Conservation (phyloP, 2,329 filamentous ascomycete species). For the Botrytis tulipae region DNA sequence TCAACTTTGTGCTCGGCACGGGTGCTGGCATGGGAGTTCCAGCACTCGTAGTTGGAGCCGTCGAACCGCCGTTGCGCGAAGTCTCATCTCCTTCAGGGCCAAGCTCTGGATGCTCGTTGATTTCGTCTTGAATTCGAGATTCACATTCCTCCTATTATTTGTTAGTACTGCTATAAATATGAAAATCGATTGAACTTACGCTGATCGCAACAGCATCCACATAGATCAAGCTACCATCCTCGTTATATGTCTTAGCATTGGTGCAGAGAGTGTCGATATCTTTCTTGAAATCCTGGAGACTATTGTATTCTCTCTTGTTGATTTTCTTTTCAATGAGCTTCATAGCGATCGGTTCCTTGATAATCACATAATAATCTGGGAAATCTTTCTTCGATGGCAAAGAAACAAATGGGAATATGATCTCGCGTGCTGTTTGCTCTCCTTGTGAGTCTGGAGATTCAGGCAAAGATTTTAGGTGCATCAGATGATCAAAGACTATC, state of each 20-base stretch:
- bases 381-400: constrained; percentile 86
- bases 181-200: constrained; percentile 53
- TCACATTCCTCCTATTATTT: constrained; percentile 54
- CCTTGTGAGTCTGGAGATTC: constrained; percentile 39
- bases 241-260: constrained; percentile 95
- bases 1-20: constrained; percentile 54
- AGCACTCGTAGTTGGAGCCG: constrained; percentile 54
- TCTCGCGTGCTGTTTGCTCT: constrained; percentile 65
- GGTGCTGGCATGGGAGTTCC: constrained; percentile 63
- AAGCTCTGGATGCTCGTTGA: constrained; percentile 55
- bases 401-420: constrained; percentile 93
- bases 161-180: constrained; percentile 39
- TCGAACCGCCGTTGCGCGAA: constrained; percentile 38
- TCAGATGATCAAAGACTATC: constrained; percentile 73
- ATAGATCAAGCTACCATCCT: constrained; percentile 89
- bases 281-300: constrained; percentile 72
- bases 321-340: constrained; percentile 93
- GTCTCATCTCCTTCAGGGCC: constrained; percentile 49
- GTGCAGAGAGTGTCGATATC: constrained; percentile 83
- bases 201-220: constrained; percentile 91
- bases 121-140: constrained; percentile 51
- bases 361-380: constrained; percentile 93
- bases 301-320: constrained; percentile 90
- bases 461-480: constrained; percentile 50
- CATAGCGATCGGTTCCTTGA: constrained; percentile 91